These are phyloP conservation scores for Alternaria sp. DNA, from an alignment of 2,329 filamentous ascomycete species.

Conservation along the genomic window DNA sequence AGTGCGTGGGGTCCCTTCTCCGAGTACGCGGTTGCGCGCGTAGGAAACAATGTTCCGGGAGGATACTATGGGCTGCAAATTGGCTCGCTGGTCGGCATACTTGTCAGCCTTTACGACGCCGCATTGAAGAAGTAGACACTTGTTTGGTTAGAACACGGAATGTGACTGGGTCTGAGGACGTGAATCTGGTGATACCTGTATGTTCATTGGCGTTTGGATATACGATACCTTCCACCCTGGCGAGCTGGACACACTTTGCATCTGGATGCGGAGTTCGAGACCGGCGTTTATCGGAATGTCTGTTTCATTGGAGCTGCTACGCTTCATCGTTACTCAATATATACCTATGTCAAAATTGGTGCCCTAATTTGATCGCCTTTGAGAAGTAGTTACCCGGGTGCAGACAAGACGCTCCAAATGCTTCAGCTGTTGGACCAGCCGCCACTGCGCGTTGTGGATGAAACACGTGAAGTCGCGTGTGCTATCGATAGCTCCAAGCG, in stretches of 20 bases:
- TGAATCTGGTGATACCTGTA: not conserved
- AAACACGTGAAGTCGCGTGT: slow-evolving; percentile 1
- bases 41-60: slow-evolving; percentile 72
- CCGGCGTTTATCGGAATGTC: not conserved
- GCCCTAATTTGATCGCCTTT: not conserved
- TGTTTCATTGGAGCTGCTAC: not conserved
- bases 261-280: not conserved
- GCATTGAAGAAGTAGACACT: slow-evolving; percentile 64
- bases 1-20: slow-evolving; percentile 62
- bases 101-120: slow-evolving; percentile 79
- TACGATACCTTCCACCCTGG: not conserved
- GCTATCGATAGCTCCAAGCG: slow-evolving; percentile 1
- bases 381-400: not conserved
- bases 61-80: slow-evolving; percentile 74
- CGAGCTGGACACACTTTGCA: not conserved
- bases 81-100: slow-evolving; percentile 69
- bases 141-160: not conserved
- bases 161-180: not conserved
- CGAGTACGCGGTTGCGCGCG: slow-evolving; percentile 64
- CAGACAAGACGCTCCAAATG: not conserved
- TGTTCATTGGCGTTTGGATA: slow-evolving; percentile 6
- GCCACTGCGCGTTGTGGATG: not conserved
- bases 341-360: not conserved
- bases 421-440: not conserved
- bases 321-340: not conserved